Base-by-base conservation (phyloP, 352 stramenopile species). In the Achlya hypogyna region DNA sequence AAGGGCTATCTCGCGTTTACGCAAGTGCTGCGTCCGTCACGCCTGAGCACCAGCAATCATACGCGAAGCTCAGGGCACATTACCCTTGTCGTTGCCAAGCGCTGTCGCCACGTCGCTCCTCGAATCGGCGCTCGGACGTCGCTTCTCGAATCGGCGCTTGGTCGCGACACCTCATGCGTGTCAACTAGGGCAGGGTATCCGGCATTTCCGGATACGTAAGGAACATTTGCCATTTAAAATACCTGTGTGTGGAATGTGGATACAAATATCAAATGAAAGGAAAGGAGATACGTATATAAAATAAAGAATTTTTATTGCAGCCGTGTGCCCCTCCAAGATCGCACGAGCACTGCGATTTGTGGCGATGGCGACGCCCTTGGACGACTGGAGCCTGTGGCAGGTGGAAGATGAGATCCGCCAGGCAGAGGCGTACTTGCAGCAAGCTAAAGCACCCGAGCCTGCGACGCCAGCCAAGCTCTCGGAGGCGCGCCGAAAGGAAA, bases 401-500 rank as follows among this genome's bases (percentile, higher is more conserved):
- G 75, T 89, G 2, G 79, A 91, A 58, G 78, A 85, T 22, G 83
- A 91, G 52, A 72, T 91, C 22, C 79, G 73, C 10, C 73, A 69
- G 3, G 79, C 83, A 0, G 81, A 91, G 58, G 73, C 77, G 14
- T 91, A 91, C 60, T 66, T 91, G 25, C 72, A 70, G 2, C 64
- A 78, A 5, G 51, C 63, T 31, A 10, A 35, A 18, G 40, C 28
- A 1, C n/a, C 25, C 8, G 27, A n/a, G 10, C 31, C 53, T 51
- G 16, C 29, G 5, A n/a, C 23, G 29, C 31, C 20, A 25, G 27
- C 54, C 31, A 38, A 5, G n/a, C 22, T 69, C 38, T 59, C 88
- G 77, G 79, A 87, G 68, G 75, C 87, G 22, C 67, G 83, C 47
- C 59, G 83, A 32, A 74, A 74, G 31, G 77, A 89, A 43, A 88